Conservation (phyloP, 805 yeast species). For the Teunomyces panamensis region DNA sequence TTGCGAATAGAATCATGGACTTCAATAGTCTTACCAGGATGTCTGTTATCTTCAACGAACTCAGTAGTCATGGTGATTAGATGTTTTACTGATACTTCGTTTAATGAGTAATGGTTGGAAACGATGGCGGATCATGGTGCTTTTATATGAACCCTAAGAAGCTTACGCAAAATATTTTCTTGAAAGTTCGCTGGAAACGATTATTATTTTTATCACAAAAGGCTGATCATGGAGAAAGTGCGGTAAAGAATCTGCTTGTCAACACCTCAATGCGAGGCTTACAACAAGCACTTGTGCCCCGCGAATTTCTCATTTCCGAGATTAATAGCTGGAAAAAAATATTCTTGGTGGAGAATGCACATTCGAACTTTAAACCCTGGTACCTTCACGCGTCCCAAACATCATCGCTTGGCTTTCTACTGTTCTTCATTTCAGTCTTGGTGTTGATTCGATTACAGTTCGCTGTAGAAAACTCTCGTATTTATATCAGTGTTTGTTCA, state of each 20-base stretch:
- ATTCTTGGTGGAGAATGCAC: not conserved
- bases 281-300: not conserved
- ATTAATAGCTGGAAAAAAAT: not conserved
- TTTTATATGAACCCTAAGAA: not conserved
- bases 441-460: not conserved
- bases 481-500: no score
- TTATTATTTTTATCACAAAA: not conserved
- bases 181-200: not conserved
- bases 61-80: slow-evolving; percentile 10
- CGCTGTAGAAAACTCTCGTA: no score
- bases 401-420: not conserved
- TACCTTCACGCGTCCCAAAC: not conserved
- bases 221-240: not conserved
- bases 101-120: not conserved
- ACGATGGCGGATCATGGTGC: not conserved
- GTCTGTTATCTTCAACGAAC: slow-evolving; percentile 19
- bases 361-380: not conserved
- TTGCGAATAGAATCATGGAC: slow-evolving; percentile 4
- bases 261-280: not conserved
- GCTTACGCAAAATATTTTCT: not conserved
- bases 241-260: not conserved
- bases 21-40: slow-evolving; percentile 8
- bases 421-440: not conserved
- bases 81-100: not conserved
- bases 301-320: not conserved